Conservation (phyloP, 371 early-diverging fungal species). For the Nematocida major region DNA sequence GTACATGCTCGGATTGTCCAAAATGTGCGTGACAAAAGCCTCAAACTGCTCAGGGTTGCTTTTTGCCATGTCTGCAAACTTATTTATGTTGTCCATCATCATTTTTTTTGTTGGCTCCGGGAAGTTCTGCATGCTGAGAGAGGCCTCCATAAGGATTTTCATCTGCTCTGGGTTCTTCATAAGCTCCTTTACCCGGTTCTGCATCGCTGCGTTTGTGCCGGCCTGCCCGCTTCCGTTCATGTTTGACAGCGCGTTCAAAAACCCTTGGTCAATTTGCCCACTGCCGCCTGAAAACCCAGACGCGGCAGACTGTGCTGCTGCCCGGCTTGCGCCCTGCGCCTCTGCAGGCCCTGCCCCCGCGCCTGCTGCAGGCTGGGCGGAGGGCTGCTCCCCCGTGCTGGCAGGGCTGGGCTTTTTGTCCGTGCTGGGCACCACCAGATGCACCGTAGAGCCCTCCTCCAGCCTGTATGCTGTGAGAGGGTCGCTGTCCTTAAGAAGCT, state of each 20-base stretch:
- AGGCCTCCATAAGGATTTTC: slow-evolving; percentile 34
- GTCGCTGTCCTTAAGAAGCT: slow-evolving; percentile 35
- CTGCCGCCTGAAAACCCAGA: no score
- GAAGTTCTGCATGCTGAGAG: slow-evolving; percentile 21
- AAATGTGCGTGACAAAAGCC: not conserved
- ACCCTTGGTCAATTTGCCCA: not conserved
- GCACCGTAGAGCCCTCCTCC: slow-evolving; percentile 3
- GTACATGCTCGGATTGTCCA: slow-evolving; percentile 4
- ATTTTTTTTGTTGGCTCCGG: slow-evolving; percentile 28
- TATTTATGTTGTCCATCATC: slow-evolving; percentile 5
- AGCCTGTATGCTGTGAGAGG: slow-evolving; percentile 17
- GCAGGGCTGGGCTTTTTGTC: slow-evolving; percentile 4
- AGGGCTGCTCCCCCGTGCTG: not conserved
- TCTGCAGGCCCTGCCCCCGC: no score
- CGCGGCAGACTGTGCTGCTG: no score
- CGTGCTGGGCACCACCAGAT: slow-evolving; percentile 9
- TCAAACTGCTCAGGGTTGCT: slow-evolving; percentile 44
- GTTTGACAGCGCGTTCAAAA: not conserved
- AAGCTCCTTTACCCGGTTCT: slow-evolving; percentile 21
- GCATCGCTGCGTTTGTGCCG: not conserved
- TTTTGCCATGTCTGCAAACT: slow-evolving; percentile 22
- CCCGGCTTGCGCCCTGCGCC: no score
- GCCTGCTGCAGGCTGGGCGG: not conserved
- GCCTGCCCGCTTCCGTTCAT: not conserved
- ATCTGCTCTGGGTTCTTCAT: slow-evolving; percentile 49